Evolutionary conservation across 2,329 filamentous ascomycete genomes (phyloP).

Genomic region (Trichophyton mentagrophytes): DNA sequence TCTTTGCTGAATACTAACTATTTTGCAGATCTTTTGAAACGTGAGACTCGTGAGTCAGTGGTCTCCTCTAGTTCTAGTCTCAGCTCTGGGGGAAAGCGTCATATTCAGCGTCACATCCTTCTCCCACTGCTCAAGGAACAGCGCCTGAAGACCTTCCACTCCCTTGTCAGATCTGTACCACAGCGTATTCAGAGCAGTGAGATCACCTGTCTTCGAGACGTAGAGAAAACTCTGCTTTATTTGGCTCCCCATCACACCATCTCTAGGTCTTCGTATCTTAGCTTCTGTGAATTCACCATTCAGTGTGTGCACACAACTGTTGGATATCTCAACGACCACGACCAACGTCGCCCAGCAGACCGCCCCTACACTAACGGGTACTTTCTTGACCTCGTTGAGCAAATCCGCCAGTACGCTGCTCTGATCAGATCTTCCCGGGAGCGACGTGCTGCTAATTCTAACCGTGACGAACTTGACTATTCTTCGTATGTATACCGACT

Average conservation of each 20-base stretch:
- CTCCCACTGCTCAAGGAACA: constrained; percentile 62
- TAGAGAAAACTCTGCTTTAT: constrained; percentile 87
- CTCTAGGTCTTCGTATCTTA: constrained; percentile 65
- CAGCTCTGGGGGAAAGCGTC: constrained; percentile 55
- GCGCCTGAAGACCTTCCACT: constrained; percentile 64
- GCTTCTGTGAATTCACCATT: constrained; percentile 83
- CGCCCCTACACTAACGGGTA: constrained; percentile 91
- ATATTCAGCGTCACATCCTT: constrained; percentile 69
- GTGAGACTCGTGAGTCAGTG: constrained; percentile 29
- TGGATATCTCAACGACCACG: constrained; percentile 69
- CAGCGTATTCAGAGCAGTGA: constrained; percentile 69
- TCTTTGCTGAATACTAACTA: constrained; percentile 19
- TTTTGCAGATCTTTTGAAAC: not conserved
- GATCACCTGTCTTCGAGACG: constrained; percentile 79
- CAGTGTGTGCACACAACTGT: constrained; percentile 82
- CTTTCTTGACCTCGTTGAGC: constrained; percentile 89
- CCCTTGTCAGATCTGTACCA: constrained; percentile 65
- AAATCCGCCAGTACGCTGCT: constrained; percentile 79
- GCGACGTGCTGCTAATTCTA: constrained; percentile 32
- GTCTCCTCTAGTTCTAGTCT: constrained; percentile 47
- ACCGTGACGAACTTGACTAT: constrained; percentile 38
- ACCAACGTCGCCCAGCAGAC: constrained; percentile 73
- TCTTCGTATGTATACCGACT: constrained; percentile 31
- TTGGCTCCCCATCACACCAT: constrained; percentile 59
- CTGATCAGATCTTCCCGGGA: constrained; percentile 66